Base-by-base conservation (phyloP, 148 eudicot genomes). In the Agrostemma githago region DNA sequence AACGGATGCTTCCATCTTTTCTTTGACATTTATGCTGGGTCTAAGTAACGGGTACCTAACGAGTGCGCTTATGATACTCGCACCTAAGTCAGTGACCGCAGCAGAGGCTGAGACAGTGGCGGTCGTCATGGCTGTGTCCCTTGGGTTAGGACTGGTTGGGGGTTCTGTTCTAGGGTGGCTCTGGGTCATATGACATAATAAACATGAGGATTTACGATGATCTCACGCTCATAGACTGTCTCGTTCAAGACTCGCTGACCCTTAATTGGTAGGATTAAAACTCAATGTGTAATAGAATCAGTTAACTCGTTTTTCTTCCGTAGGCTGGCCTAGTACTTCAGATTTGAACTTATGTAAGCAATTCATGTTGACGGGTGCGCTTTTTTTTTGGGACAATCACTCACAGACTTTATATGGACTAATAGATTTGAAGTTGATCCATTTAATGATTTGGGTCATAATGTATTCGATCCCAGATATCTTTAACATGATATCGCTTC, bases 151-250 rank as follows among this genome's bases (percentile, higher is more conserved):
- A 19, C 74, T 93, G 53, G 89, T 85, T 5, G 83, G 86, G 69
- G 96, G 98, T 41, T 90, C 98, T n/a, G 82, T 86, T 66, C 80
- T 93, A 43, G 92, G 96, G 3, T 93, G 98, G 98, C 79, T 93
- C 11, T 93, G 96, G 98, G 80, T 93, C 73, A 86, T 92, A 74
- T 64, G 16, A 26, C 2, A 15, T 15, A 60, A 20, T 60, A 37
- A 60, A 0, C 54, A 48, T 12, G 11, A 48, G 54, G 54, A 12
- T 48, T 48, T 12, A 48, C 11, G 14, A 51, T 15, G 56, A 51
- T 51, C 56, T 51, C 56, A 8, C 34, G 34, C 56, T 10, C 14
- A 51, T 11, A 51, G 14, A 51, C 56, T 3, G 56, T 51, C 56
- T 51, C 56, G 15, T 51, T 51, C 56, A 15, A 51, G 56, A 51